Percentiles rank a stretch among this genome's conserved stretches.
These are phyloP conservation scores for Quercus gilva DNA, from an alignment of 306 rosid genomes.

Conservation along the genomic window DNA sequence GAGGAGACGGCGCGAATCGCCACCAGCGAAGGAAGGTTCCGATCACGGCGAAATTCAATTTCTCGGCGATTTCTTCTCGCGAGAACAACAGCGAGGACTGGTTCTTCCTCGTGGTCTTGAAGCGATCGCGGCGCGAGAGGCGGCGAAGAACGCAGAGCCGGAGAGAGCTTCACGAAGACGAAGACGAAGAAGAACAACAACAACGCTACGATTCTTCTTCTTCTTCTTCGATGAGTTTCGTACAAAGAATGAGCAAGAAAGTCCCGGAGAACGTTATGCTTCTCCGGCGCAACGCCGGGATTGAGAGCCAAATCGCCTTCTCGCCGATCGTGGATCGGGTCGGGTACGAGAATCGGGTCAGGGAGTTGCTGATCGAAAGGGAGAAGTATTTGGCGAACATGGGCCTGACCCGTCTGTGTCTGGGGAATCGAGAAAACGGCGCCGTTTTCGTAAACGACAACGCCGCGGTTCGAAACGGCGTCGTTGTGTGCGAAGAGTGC, in stretches of 20 bases:
- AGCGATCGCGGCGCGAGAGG: conserved; percentile 48
- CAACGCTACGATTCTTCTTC: background rate
- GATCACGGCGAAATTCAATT: conserved; percentile 48
- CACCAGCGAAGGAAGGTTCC: conserved; percentile 37
- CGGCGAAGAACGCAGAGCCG: conserved; percentile 6
- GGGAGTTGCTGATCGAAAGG: conserved; percentile 36
- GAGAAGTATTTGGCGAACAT: conserved; percentile 35
- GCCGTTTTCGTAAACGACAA: background rate
- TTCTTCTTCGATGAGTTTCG: background rate
- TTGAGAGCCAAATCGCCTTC: background rate
- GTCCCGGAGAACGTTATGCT: conserved; percentile 46
- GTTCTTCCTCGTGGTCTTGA: conserved; percentile 54
- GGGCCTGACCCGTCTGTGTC: conserved; percentile 8
- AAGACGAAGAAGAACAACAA: background rate
- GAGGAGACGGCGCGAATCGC: too few species aligned
- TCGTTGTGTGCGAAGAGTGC: conserved; percentile 47
- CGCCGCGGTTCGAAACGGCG: background rate
- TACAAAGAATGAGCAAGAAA: conserved; percentile 3
- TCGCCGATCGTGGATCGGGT: conserved; percentile 21
- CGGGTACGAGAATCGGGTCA: conserved; percentile 35
- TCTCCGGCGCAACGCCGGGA: conserved; percentile 34
- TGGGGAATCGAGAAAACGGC: background rate
- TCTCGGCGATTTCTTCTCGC: conserved; percentile 29
- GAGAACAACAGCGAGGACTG: conserved; percentile 18
- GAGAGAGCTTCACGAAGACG: background rate